Base-by-base conservation (phyloP, 768 basidiomycete species). In the Auriscalpium vulgare region DNA sequence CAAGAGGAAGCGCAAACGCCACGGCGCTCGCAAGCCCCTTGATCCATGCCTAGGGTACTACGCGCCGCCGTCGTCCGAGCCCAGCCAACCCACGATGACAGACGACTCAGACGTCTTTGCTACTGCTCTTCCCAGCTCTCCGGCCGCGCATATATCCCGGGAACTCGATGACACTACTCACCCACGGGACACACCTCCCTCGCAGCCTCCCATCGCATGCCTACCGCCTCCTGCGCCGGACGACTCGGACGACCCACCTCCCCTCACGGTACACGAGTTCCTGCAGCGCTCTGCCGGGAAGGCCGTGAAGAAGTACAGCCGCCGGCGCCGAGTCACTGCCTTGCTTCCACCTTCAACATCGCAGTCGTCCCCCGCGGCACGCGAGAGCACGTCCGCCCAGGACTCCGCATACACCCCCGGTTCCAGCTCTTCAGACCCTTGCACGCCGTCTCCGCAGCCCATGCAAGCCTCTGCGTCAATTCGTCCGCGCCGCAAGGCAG, bases 1-100 rank as follows among this genome's bases (percentile, higher is more conserved):
- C 14, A 59, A 47, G 52, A 47, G 43, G 36, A 57, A 52, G 29
- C 59, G 59, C 56, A 59, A 58, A 43, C 48, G 56, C 38, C 29
- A 29, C 29, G 29, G 29, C 29, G 29, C 4, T 29, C 16, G 48
- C 17, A 36, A 8, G n/a, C 47, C 16, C 29, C 16, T 51, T 5
- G 51, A 44, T 21, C 51, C 56, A 47, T 40, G 29, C 34, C 13
- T 49, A 17, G 11, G 55, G 4, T 48, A 51, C 37, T 53, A 37
- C 47, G 13, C 8, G 37, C 36, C 36, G 10, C 16, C 46, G n/a
- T 17, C 14, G 35, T 29, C 53, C n/a, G n/a, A 29, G 1, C 21
- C 21, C 8, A 40, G 14, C 36, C 19, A 38, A 19, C 29, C 52
- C n/a, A 45, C 3, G 36, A 13, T 50, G 16, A n/a, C 40, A 14